phyloP scores from a whole-genome alignment of 2,329 filamentous ascomycete species.

The Talaromyces sp. region DNA sequence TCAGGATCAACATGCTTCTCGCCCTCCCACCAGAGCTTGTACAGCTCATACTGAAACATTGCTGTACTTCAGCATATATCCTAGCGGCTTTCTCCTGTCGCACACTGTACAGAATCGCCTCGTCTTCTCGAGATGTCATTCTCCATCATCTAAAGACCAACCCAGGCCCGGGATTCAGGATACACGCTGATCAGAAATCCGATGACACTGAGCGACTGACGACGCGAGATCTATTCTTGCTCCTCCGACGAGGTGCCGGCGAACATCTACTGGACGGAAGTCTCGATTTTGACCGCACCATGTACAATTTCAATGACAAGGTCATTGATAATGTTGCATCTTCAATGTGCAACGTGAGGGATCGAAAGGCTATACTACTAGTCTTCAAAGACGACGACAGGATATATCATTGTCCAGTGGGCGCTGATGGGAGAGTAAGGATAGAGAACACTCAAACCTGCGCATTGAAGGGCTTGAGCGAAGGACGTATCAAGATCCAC shows the following conservation, averaged over 20 bases:
- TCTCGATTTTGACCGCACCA: constrained; percentile 27
- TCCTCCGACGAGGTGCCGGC: constrained; percentile 28
- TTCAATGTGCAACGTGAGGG: constrained; percentile 20
- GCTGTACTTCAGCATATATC: constrained; percentile 33
- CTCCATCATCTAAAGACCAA: constrained; percentile 32
- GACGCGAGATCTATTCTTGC: constrained; percentile 27
- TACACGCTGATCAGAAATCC: not conserved
- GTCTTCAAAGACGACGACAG: constrained; percentile 26
- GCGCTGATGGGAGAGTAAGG: constrained; percentile 17
- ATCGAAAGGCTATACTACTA: constrained; percentile 22
- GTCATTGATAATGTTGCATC: constrained; percentile 33
- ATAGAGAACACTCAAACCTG: constrained; percentile 7
- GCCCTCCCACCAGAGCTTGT: constrained; percentile 38
- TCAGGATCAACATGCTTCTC: constrained; percentile 29
- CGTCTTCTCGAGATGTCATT: constrained; percentile 30
- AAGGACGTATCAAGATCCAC: constrained; percentile 26
- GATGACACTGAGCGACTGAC: constrained; percentile 16
- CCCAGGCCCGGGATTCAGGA: constrained; percentile 25
- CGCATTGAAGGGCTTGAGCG: constrained; percentile 19
- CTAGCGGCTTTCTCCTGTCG: constrained; percentile 35
- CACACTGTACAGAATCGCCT: constrained; percentile 32
- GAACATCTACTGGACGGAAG: constrained; percentile 34
- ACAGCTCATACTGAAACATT: constrained; percentile 32
- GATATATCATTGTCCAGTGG: constrained; percentile 25
- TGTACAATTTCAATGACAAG: constrained; percentile 24